Percentiles rank a stretch among this genome's conserved stretches.
Conservation (phyloP, 306 rosid genomes). For the Cicer yamashitae region DNA sequence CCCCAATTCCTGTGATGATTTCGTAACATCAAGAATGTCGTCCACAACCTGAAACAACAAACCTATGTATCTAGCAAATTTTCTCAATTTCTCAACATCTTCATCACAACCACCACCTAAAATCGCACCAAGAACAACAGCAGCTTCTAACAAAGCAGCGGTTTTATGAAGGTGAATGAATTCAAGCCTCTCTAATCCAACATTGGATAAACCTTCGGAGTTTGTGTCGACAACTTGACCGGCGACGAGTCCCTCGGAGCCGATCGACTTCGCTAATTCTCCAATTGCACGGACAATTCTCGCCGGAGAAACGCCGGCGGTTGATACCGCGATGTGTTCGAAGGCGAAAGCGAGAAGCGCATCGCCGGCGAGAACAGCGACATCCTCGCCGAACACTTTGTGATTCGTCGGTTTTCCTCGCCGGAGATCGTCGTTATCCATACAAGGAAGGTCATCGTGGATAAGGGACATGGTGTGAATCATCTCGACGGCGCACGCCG, state of each 20-base stretch:
- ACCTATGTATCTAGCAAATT: conserved; percentile 70
- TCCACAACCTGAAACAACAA: conserved; percentile 87
- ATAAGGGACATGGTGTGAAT: conserved; percentile 91
- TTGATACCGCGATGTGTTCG: conserved; percentile 70
- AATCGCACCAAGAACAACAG: conserved; percentile 76
- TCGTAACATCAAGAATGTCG: conserved; percentile 83
- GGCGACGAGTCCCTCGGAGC: conserved; percentile 75
- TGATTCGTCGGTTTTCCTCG: conserved; percentile 87
- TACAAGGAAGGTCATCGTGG: conserved; percentile 88
- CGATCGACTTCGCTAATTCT: conserved; percentile 69
- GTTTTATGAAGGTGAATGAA: conserved; percentile 81
- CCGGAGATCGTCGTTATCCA: conserved; percentile 92
- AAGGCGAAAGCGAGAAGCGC: conserved; percentile 73
- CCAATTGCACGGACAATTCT: conserved; percentile 62
- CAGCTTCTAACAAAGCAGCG: conserved; percentile 65
- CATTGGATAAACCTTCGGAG: conserved; percentile 67
- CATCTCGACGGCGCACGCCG: conserved; percentile 89
- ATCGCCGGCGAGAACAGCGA: conserved; percentile 84
- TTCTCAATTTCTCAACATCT: conserved; percentile 67
- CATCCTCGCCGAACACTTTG: conserved; percentile 83
- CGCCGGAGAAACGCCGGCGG: conserved; percentile 52
- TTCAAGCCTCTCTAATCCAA: conserved; percentile 66
- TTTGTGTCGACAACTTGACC: conserved; percentile 76
- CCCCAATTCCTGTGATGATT: conserved; percentile 78
- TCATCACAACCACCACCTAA: conserved; percentile 75